Base-by-base conservation (phyloP, 2,329 filamentous ascomycete species). In the Fusarium dimerum region DNA sequence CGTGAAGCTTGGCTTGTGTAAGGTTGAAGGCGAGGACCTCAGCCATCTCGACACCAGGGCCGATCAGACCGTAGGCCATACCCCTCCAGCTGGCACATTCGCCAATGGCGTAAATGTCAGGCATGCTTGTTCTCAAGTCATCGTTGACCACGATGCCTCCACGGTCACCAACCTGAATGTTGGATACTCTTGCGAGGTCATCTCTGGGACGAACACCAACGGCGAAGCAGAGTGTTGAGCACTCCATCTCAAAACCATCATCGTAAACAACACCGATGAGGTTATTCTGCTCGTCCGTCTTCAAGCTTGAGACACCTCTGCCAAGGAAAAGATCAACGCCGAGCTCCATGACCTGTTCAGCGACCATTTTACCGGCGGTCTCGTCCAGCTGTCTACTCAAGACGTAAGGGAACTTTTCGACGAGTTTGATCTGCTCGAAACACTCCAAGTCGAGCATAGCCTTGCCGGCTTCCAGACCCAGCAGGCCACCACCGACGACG, bases 1-100 rank as follows among this genome's bases (percentile, higher is more conserved):
- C 72, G 67, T 93, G 88, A 2, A 84, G 80, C 66, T 88, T 87
- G 32, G 90, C 89, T 68, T 92, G 87, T 4, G 92, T 95, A 52
- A 97, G 82, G 70, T 96, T 96, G 77, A 94, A 96, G 11, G 92
- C 85, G 3, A 96, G 82, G 1, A 96, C 86, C 61, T 96, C 92
- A 1, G 92, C 92, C 90, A 96, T 96, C 71, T 96, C 92, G 36
- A 96, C 82, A 16, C 92, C 92, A 0, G 92, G 92, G 0, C 89
- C 91, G 62, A 97, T 96, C 17, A 97, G 82, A 6, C 92, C 92
- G 60, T 91, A 96, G 0, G 90, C 92, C 71, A 94, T 88, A 60
- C 84, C 87, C 57, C 92, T 81, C 90, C 90, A 96, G 73, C 87
- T 94, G 6, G 92, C 91, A 64, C 92, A 96, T 72, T 96, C 92